Percentiles rank a stretch among this genome's conserved stretches.
Evolutionary conservation across 768 basidiomycete species (phyloP).

Genomic region (Mycena vitilis): DNA sequence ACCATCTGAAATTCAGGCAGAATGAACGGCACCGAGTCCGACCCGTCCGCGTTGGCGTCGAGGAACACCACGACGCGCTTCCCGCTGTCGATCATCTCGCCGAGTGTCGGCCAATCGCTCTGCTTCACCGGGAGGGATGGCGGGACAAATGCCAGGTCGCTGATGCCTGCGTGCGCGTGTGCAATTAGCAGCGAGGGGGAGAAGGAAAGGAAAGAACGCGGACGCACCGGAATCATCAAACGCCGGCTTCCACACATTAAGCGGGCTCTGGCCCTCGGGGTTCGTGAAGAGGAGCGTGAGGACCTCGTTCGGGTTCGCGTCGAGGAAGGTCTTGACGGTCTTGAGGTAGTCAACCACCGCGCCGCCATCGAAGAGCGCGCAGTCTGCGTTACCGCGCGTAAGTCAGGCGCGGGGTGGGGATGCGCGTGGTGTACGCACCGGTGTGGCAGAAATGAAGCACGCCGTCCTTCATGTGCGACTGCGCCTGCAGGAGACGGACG

Average conservation of each 20-base stretch:
- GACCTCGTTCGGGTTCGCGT: conserved; percentile 73
- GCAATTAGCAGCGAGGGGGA: not conserved
- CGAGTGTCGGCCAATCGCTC: conserved; percentile 61
- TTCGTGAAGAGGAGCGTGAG: conserved; percentile 76
- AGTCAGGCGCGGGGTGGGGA: not conserved
- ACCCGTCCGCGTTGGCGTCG: conserved; percentile 49
- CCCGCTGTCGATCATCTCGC: conserved; percentile 57
- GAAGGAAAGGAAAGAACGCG: not conserved
- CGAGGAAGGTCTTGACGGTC: conserved; percentile 65
- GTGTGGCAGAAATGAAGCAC: conserved; percentile 71
- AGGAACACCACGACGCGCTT: conserved; percentile 62
- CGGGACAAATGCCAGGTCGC: conserved; percentile 62
- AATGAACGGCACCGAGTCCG: conserved; percentile 47
- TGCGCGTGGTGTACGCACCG: conserved; percentile 48
- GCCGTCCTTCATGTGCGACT: conserved; percentile 49
- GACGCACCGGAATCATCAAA: conserved; percentile 61
- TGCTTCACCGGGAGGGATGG: conserved; percentile 48
- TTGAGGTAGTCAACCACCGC: conserved; percentile 60
- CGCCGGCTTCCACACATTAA: conserved; percentile 61
- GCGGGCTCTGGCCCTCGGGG: conserved; percentile 64
- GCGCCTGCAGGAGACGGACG: conserved; percentile 51
- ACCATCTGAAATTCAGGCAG: conserved; percentile 56
- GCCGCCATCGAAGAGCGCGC: conserved; percentile 67
- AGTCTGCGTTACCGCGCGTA: conserved; percentile 40
- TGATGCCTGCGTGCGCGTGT: conserved; percentile 48